These are phyloP conservation scores for Colletotrichum somersetense DNA, from an alignment of 2,329 filamentous ascomycete species.

Conservation along the genomic window DNA sequence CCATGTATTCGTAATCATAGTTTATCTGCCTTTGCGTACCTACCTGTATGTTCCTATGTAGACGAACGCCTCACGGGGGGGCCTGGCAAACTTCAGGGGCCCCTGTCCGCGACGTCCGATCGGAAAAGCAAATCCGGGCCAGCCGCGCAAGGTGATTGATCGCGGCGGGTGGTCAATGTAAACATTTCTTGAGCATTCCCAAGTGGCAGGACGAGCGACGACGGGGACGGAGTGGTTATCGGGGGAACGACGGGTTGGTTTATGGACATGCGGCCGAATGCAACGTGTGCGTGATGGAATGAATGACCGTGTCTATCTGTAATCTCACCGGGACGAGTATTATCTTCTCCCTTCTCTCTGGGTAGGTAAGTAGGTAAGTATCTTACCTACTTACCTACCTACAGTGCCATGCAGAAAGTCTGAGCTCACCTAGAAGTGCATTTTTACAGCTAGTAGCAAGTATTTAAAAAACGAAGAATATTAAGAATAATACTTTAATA, in stretches of 20 bases:
- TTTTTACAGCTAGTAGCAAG: too few relatives aligned
- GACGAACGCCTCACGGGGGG: background rate
- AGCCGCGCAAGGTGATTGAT: background rate
- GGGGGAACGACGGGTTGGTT: background rate
- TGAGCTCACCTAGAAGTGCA: too few relatives aligned
- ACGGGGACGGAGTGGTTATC: background rate
- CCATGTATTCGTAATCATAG: too few relatives aligned
- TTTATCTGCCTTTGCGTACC: background rate
- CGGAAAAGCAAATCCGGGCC: background rate
- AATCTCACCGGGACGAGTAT: background rate
- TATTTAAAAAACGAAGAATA: too few relatives aligned
- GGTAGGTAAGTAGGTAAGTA: too few relatives aligned
- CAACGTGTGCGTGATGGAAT: background rate
- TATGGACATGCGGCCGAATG: background rate
- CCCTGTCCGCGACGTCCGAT: background rate
- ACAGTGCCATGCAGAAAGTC: too few relatives aligned
- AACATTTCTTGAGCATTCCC: slow-evolving; percentile 17
- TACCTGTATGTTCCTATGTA: background rate
- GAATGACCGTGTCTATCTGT: background rate
- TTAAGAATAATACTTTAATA: too few relatives aligned
- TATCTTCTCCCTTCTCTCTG: background rate
- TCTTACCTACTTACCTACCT: background rate
- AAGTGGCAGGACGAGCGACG: slow-evolving; percentile 6
- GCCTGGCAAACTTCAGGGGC: background rate
- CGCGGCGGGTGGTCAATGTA: slow-evolving; percentile 19